Conservation (phyloP, 768 basidiomycete genomes). For the Hypsizygus marmoreus region DNA sequence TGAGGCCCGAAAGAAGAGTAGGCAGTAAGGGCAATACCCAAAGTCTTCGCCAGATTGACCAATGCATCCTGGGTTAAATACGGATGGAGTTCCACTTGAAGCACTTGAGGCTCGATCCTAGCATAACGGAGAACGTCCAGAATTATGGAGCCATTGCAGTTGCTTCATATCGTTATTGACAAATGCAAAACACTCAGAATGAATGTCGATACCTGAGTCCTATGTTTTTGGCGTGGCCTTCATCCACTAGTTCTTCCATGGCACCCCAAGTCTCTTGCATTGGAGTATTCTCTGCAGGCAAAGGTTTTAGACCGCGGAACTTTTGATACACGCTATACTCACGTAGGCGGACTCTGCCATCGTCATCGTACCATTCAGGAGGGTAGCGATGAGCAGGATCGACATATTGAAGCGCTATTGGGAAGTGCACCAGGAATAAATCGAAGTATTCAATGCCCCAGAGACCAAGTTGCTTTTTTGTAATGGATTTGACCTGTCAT, state of each 20-base stretch:
- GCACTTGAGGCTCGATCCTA: slow-evolving; percentile 64
- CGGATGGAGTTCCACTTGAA: slow-evolving; percentile 75
- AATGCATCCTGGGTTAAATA: slow-evolving; percentile 66
- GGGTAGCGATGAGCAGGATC: slow-evolving; percentile 77
- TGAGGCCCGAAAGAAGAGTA: slow-evolving; percentile 56
- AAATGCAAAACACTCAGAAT: not conserved
- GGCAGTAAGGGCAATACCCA: slow-evolving; percentile 65
- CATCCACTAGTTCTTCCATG: slow-evolving; percentile 79
- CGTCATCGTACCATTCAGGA: slow-evolving; percentile 79
- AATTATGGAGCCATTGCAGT: slow-evolving; percentile 71
- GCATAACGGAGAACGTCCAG: slow-evolving; percentile 82
- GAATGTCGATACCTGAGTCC: slow-evolving; percentile 63
- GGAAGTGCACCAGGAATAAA: slow-evolving; percentile 84
- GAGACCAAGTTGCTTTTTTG: slow-evolving; percentile 66
- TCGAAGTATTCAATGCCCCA: slow-evolving; percentile 91
- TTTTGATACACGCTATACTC: slow-evolving; percentile 19
- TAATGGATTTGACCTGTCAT: slow-evolving; percentile 50
- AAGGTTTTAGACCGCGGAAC: not conserved
- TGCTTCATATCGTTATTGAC: slow-evolving; percentile 44
- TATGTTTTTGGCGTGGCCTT: slow-evolving; percentile 73
- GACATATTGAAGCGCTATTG: slow-evolving; percentile 78
- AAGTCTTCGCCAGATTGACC: slow-evolving; percentile 51
- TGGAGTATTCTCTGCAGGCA: slow-evolving; percentile 56
- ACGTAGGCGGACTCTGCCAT: slow-evolving; percentile 69
- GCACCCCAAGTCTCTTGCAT: slow-evolving; percentile 83